Conservation (phyloP, 2,329 filamentous ascomycete species). For the Fulvia fulva region DNA sequence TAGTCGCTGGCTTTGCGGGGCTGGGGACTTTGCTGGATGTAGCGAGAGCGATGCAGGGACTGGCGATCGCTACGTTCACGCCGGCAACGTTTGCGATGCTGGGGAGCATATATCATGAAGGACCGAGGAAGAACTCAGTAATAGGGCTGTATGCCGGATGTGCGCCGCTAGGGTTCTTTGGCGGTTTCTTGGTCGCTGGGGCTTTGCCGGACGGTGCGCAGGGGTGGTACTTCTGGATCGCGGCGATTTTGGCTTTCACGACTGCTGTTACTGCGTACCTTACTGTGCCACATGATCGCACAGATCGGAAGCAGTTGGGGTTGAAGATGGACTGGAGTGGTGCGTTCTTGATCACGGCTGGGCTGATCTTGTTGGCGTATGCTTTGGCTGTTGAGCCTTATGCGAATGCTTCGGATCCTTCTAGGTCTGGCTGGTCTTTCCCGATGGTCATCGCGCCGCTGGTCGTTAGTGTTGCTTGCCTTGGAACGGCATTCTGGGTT, state of each 20-base stretch:
- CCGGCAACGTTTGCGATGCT: slow-evolving; percentile 35
- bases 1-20: slow-evolving; percentile 32
- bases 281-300: slow-evolving; percentile 31
- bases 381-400: slow-evolving; percentile 34
- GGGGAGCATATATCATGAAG: slow-evolving; percentile 31
- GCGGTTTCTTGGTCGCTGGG: slow-evolving; percentile 33
- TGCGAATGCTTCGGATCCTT: slow-evolving; percentile 14
- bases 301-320: slow-evolving; percentile 28
- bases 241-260: slow-evolving; percentile 26
- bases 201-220: slow-evolving; percentile 25
- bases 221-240: slow-evolving; percentile 36
- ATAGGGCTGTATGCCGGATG: slow-evolving; percentile 35
- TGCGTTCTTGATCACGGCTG: slow-evolving; percentile 32
- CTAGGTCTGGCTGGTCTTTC: slow-evolving; percentile 24
- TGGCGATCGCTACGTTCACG: slow-evolving; percentile 35
- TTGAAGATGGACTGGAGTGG: slow-evolving; percentile 38
- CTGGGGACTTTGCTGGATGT: slow-evolving; percentile 29
- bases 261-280: slow-evolving; percentile 31
- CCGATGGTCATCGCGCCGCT: slow-evolving; percentile 31
- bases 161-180: slow-evolving; percentile 36
- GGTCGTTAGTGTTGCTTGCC: slow-evolving; percentile 24
- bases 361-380: slow-evolving; percentile 34
- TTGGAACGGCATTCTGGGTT: slow-evolving; percentile 30
- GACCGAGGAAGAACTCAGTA: slow-evolving; percentile 33
- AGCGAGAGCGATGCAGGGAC: slow-evolving; percentile 35